These are phyloP conservation scores for Talaromyces sp. DNA, from an alignment of 2,329 filamentous ascomycete genomes.

Conservation along the genomic window DNA sequence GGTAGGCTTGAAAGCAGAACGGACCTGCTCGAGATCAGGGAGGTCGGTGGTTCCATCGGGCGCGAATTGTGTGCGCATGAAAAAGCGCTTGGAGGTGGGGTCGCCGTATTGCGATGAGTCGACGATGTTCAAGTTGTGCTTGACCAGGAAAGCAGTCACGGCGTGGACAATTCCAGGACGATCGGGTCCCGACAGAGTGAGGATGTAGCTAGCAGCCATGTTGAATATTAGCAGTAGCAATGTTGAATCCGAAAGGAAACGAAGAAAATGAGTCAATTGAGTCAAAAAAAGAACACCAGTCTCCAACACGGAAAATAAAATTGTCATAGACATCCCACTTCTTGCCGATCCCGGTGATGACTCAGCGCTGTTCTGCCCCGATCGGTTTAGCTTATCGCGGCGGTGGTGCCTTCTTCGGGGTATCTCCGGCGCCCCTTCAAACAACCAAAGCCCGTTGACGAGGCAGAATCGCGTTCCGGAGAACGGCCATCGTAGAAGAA, in stretches of 20 bases:
- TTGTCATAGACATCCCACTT: conserved; percentile 1
- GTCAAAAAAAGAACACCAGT: background rate
- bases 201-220: conserved; percentile 63
- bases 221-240: conserved; percentile 21
- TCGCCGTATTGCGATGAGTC: conserved; percentile 86
- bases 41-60: conserved; percentile 40
- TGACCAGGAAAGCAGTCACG: conserved; percentile 75
- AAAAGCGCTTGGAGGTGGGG: conserved; percentile 73
- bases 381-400: background rate
- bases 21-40: conserved; percentile 54
- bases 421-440: background rate
- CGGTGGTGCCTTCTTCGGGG: background rate
- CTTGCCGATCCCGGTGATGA: conserved; percentile 10
- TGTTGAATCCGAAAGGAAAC: conserved; percentile 29
- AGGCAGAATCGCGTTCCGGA: conserved; percentile 41
- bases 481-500: conserved; percentile 28
- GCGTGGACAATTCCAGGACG: conserved; percentile 83
- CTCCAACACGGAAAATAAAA: background rate
- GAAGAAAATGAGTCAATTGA: background rate
- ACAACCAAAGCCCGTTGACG: conserved; percentile 22
- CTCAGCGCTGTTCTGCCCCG: background rate
- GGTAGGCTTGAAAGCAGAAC: conserved; percentile 61
- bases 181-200: conserved; percentile 83
- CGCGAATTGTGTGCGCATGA: conserved; percentile 85
- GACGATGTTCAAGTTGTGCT: conserved; percentile 75